Evolutionary conservation across 805 yeast species (phyloP).

Genomic region (Candida coleopterorum): DNA sequence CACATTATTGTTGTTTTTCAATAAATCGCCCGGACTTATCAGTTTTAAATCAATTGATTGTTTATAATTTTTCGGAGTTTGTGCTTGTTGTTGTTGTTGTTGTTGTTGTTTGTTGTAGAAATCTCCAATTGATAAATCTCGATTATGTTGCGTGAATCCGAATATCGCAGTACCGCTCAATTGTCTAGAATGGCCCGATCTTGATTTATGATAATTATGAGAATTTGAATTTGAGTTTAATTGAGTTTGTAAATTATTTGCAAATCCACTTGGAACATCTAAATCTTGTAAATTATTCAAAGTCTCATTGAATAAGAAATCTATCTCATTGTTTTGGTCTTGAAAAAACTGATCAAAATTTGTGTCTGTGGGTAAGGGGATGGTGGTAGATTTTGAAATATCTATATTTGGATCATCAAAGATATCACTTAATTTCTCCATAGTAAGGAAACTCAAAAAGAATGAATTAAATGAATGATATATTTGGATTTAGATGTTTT

Average conservation of each 20-base stretch:
- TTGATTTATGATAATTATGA: constrained; percentile 13
- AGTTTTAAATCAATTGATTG: constrained; percentile 22
- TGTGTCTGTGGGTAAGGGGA: constrained; percentile 52
- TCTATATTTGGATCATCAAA: constrained; percentile 2
- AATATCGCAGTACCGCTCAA: constrained; percentile 79
- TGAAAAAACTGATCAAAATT: constrained; percentile 45
- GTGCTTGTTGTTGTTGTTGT: not conserved
- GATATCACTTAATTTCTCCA: too few relatives aligned
- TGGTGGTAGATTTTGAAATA: constrained; percentile 12
- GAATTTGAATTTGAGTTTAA: constrained; percentile 2
- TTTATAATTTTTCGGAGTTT: not conserved
- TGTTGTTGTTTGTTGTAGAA: constrained; percentile 14
- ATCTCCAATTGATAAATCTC: constrained; percentile 54
- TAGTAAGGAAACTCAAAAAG: too few relatives aligned
- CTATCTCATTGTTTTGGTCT: constrained; percentile 47
- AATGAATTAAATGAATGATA: too few relatives aligned
- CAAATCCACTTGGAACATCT: constrained; percentile 51
- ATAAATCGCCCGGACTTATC: constrained; percentile 31
- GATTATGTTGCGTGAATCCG: constrained; percentile 63
- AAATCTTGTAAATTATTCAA: constrained; percentile 54
- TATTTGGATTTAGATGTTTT: too few relatives aligned
- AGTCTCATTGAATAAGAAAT: constrained; percentile 53
- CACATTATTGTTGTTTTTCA: not conserved
- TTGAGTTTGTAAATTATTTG: constrained; percentile 3
- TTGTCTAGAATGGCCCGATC: constrained; percentile 47